These are phyloP conservation scores for Geoglossum cookeanum DNA, from an alignment of 2,329 filamentous ascomycete genomes.

Conservation along the genomic window DNA sequence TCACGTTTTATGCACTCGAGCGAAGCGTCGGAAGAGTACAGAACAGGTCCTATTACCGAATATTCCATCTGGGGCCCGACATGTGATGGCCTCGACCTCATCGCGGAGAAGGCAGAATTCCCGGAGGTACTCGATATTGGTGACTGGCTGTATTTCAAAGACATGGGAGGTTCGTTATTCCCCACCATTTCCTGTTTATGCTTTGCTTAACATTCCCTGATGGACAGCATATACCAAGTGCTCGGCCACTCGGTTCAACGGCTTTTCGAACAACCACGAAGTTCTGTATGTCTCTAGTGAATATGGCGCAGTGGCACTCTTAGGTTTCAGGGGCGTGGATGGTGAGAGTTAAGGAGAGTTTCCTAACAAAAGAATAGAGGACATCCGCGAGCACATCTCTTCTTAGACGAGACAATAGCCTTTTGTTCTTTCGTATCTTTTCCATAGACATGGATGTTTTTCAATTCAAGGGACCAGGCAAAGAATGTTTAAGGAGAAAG, in stretches of 20 bases:
- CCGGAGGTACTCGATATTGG: constrained; percentile 66
- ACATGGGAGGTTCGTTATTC: constrained; percentile 49
- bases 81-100: constrained; percentile 93
- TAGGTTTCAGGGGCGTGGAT: constrained; percentile 25
- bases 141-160: constrained; percentile 96
- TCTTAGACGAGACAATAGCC: too few relatives aligned
- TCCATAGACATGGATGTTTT: too few relatives aligned
- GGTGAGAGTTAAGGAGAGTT: neutral
- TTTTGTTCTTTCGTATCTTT: too few relatives aligned
- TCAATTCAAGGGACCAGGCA: too few relatives aligned
- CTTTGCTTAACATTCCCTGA: neutral
- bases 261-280: constrained; percentile 81
- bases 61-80: constrained; percentile 98
- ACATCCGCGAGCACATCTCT: too few relatives aligned
- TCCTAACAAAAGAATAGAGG: too few relatives aligned
- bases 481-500: too few relatives aligned
- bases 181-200: neutral
- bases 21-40: constrained; percentile 23
- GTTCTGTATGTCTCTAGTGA: constrained; percentile 92
- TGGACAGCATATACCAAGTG: constrained; percentile 75
- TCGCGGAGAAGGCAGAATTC: constrained; percentile 64
- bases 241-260: constrained; percentile 94
- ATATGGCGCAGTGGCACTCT: constrained; percentile 58
- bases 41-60: constrained; percentile 33
- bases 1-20: constrained; percentile 37